phyloP scores from a whole-genome alignment of 2,329 filamentous ascomycete genomes.

The Didymella exigua region DNA sequence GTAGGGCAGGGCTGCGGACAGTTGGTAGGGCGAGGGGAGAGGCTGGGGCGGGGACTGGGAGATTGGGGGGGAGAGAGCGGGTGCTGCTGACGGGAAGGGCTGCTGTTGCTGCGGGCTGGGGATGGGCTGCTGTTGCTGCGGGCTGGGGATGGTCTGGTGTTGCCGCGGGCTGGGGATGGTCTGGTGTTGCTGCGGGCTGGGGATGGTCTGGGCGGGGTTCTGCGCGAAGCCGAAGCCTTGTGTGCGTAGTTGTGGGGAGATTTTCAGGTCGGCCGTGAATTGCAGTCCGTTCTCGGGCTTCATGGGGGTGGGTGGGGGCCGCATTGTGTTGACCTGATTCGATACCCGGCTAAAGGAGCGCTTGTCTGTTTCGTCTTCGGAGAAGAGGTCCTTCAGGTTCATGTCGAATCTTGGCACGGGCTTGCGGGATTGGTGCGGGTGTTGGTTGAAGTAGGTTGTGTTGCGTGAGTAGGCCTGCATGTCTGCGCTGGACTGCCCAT shows the following conservation, averaged over 20 bases:
- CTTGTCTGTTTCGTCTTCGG: conserved; percentile 49
- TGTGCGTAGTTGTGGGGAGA: conserved; percentile 45
- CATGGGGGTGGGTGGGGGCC: conserved; percentile 38
- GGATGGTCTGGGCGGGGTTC: conserved; percentile 18
- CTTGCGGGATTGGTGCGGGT: conserved; percentile 39
- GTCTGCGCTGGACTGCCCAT: conserved; percentile 35
- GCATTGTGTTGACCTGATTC: conserved; percentile 43
- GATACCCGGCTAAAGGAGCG: conserved; percentile 46
- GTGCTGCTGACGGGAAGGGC: conserved; percentile 23
- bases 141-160: conserved; percentile 22
- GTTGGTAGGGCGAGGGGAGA: conserved; percentile 36
- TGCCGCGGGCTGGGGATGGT: conserved; percentile 26
- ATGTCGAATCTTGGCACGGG: conserved; percentile 63
- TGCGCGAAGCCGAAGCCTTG: conserved; percentile 27
- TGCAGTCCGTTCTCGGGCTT: conserved; percentile 32
- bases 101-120: conserved; percentile 27
- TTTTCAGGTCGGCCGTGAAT: conserved; percentile 39
- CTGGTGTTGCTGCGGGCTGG: conserved; percentile 28
- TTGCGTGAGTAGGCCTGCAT: conserved; percentile 35
- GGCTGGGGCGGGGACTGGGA: conserved; percentile 22
- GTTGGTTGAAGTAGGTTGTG: conserved; percentile 27
- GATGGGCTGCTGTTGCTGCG: conserved; percentile 25
- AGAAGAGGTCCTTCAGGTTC: conserved; percentile 48
- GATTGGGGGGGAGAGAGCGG: conserved; percentile 31
- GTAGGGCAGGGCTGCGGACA: conserved; percentile 38